These are phyloP conservation scores for Rhodotorula sp. DNA, from an alignment of 1,284 basidiomycete species.

Conservation along the genomic window DNA sequence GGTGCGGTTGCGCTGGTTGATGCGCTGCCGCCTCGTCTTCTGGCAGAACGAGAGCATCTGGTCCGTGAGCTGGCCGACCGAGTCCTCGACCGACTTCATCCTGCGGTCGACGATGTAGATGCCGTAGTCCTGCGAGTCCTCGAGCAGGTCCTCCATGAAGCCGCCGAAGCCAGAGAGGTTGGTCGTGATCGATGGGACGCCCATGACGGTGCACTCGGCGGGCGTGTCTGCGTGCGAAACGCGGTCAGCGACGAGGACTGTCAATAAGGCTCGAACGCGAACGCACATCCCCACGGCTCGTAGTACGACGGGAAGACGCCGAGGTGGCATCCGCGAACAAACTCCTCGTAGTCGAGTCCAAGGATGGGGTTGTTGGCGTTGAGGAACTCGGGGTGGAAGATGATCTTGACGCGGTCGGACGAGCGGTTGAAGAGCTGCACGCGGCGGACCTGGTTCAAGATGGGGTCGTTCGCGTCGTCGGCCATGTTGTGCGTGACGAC, in stretches of 20 bases:
- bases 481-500: conserved; percentile 97
- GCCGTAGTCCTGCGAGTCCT: conserved; percentile 59
- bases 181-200: conserved; percentile 93
- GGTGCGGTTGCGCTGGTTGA: conserved; percentile 97
- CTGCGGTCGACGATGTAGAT: conserved; percentile 91
- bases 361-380: conserved; percentile 97
- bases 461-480: conserved; percentile 86
- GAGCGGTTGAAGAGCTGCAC: conserved; percentile 86
- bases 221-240: conserved; percentile 52
- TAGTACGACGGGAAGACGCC: conserved; percentile 96
- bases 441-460: conserved; percentile 88
- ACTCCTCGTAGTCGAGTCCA: conserved; percentile 97
- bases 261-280: background rate
- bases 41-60: conserved; percentile 74
- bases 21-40: conserved; percentile 92
- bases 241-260: conserved; percentile 9
- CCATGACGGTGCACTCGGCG: conserved; percentile 73
- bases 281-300: conserved; percentile 67
- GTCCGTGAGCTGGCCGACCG: conserved; percentile 65
- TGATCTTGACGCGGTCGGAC: conserved; percentile 85
- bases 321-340: conserved; percentile 94
- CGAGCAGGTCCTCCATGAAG: conserved; percentile 71
- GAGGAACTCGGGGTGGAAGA: conserved; percentile 98
- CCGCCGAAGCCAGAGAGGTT: conserved; percentile 90
- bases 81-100: conserved; percentile 84